A percentile compares a stretch with the other conserved stretches of the same genome.
Evolutionary conservation across 495 filamentous ascomycete genomes (phyloP).

Genomic region (Penicillium simplicissimum): DNA sequence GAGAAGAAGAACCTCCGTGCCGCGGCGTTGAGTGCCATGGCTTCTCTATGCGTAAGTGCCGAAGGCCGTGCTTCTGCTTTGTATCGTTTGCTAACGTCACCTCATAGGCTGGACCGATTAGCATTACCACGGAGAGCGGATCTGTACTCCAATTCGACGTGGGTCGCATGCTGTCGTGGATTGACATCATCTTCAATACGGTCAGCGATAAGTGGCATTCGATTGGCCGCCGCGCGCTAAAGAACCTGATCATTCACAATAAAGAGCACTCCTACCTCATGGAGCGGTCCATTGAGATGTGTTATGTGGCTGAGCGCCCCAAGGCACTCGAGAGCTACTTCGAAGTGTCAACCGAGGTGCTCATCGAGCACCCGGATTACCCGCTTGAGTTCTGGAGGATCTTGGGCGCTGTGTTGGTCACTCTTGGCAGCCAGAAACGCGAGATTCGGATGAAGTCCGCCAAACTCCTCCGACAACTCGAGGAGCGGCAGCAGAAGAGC

Average conservation of each 20-base stretch:
- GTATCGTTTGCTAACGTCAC: background rate
- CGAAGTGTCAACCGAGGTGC: slow-evolving; percentile 82
- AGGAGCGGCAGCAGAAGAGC: slow-evolving; percentile 79
- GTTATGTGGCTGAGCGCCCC: slow-evolving; percentile 67
- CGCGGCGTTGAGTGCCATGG: slow-evolving; percentile 93
- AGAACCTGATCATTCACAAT: slow-evolving; percentile 89
- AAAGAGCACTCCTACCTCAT: slow-evolving; percentile 78
- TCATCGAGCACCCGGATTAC: slow-evolving; percentile 78
- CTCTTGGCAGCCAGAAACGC: slow-evolving; percentile 84
- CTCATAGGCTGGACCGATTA: slow-evolving; percentile 76
- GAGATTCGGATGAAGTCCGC: slow-evolving; percentile 87
- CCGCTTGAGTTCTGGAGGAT: slow-evolving; percentile 87
- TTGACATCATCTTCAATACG: slow-evolving; percentile 89
- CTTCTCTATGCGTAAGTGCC: slow-evolving; percentile 74
- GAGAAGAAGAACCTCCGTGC: slow-evolving; percentile 90
- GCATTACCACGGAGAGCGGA: slow-evolving; percentile 80
- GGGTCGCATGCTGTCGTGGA: slow-evolving; percentile 88
- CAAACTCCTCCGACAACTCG: slow-evolving; percentile 76
- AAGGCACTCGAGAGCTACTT: slow-evolving; percentile 95
- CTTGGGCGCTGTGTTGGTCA: slow-evolving; percentile 83
- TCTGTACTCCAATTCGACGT: slow-evolving; percentile 87
- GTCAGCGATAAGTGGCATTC: slow-evolving; percentile 85
- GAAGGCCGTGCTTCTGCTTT: background rate
- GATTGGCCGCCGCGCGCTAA: slow-evolving; percentile 88
- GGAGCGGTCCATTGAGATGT: slow-evolving; percentile 83